phyloP scores from a whole-genome alignment of 208 protist species.

The Herpetomonas samuelpessoai region DNA sequence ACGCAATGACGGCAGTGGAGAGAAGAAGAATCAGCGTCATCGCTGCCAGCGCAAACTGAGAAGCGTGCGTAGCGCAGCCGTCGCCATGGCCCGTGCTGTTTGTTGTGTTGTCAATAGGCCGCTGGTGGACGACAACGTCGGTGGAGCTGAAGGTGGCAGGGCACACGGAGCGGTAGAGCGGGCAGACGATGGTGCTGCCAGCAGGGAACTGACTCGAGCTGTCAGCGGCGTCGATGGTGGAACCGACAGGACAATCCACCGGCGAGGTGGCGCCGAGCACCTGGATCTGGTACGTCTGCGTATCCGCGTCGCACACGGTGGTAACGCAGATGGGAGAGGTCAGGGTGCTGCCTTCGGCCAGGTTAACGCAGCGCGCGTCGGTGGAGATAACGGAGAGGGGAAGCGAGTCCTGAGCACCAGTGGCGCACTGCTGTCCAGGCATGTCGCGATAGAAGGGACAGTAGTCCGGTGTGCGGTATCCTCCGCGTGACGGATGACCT shows the following conservation, averaged over 20 bases:
- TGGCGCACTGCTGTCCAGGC: constrained; percentile 7
- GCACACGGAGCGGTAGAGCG: not conserved
- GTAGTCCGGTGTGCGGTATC: constrained; percentile 1
- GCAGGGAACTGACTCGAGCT: not conserved
- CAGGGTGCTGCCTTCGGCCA: not conserved
- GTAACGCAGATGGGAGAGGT: constrained; percentile 3
- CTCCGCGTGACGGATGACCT: not conserved
- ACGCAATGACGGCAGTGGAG: too few relatives aligned
- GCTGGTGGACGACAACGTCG: not conserved
- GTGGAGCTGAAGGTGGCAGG: not conserved
- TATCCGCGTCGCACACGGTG: constrained; percentile 3
- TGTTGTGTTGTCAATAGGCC: too few relatives aligned
- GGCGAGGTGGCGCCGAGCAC: constrained; percentile 1
- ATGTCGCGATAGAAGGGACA: constrained; percentile 9
- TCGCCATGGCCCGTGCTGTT: too few relatives aligned
- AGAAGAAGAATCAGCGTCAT: too few relatives aligned
- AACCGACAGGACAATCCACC: constrained; percentile 6
- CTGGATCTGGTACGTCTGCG: constrained; percentile 8
- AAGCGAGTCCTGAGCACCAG: too few relatives aligned
- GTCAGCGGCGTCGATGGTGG: not conserved
- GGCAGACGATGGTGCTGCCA: not conserved
- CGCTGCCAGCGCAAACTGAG: too few relatives aligned
- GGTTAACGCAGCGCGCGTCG: not conserved
- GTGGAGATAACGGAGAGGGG: not conserved
- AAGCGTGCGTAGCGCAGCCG: too few relatives aligned